Percentiles rank a stretch among this genome's conserved stretches.
Conservation (phyloP, 202 grass and related monocot genomes). For the Tripidium arundinaceum region DNA sequence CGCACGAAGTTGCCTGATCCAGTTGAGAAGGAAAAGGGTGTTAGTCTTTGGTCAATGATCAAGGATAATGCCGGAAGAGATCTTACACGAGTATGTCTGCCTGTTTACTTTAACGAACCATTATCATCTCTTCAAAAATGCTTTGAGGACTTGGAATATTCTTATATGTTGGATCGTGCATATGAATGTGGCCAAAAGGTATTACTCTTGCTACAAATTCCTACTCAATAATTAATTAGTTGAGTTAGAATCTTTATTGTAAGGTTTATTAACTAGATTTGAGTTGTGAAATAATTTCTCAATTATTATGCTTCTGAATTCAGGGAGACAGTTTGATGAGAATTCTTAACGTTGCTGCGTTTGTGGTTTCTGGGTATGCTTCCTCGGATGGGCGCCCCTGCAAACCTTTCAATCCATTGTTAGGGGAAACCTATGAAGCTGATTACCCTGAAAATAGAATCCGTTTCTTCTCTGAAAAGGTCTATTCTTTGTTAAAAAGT, state of each 20-base stretch:
- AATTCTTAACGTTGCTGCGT: slow-evolving; percentile 72
- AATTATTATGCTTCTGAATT: slow-evolving; percentile 29
- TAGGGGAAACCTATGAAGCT: slow-evolving; percentile 88
- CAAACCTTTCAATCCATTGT: slow-evolving; percentile 82
- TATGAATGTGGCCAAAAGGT: slow-evolving; percentile 70
- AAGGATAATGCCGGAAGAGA: too few relatives aligned
- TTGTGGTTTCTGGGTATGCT: slow-evolving; percentile 77
- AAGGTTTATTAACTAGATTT: neutral
- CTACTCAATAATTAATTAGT: neutral
- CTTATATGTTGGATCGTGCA: too few relatives aligned
- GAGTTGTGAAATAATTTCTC: slow-evolving; percentile 9
- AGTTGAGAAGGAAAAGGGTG: too few relatives aligned
- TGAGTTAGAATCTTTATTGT: neutral
- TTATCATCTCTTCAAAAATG: too few relatives aligned
- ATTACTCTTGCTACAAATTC: slow-evolving; percentile 17
- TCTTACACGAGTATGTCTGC: too few relatives aligned
- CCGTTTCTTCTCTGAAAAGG: slow-evolving; percentile 78
- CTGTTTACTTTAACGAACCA: too few relatives aligned
- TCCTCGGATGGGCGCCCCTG: slow-evolving; percentile 61
- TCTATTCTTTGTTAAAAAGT: slow-evolving; percentile 21
- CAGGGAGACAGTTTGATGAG: slow-evolving; percentile 68
- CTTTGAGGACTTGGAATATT: too few relatives aligned
- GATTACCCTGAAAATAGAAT: slow-evolving; percentile 68
- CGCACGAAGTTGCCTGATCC: slow-evolving; percentile 62
- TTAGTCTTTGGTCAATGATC: too few relatives aligned